These are phyloP conservation scores for Flaveria robusta DNA, from an alignment of 129 eudicot genomes.

Conservation along the genomic window DNA sequence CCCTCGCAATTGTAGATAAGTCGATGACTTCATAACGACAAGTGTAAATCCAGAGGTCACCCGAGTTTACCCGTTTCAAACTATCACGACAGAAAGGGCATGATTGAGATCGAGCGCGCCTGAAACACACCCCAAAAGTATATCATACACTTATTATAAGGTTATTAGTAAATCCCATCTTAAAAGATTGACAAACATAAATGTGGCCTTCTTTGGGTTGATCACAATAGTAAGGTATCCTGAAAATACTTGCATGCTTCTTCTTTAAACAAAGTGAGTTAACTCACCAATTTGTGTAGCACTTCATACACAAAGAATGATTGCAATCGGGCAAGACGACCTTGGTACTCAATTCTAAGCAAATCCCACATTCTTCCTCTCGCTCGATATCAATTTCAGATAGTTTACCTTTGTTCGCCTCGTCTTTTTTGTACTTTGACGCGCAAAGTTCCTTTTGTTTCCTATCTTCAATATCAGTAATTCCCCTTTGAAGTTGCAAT, in stretches of 20 bases:
- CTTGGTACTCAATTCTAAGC: constrained; percentile 69
- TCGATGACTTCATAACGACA: constrained; percentile 50
- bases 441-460: constrained; percentile 71
- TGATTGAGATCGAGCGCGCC: constrained; percentile 76
- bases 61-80: constrained; percentile 61
- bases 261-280: neutral
- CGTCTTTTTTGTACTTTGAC: constrained; percentile 60
- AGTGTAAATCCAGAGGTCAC: constrained; percentile 80
- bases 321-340: constrained; percentile 75
- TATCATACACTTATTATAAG: neutral
- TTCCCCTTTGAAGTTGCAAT: constrained; percentile 79
- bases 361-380: constrained; percentile 90
- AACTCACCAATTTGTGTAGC: constrained; percentile 76
- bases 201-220: too few relatives aligned
- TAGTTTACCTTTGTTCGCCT: constrained; percentile 59
- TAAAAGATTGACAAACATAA: too few relatives aligned
- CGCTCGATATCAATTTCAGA: constrained; percentile 76
- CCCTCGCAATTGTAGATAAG: constrained; percentile 50
- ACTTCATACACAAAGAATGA: constrained; percentile 75
- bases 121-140: constrained; percentile 25
- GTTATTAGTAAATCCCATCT: too few relatives aligned
- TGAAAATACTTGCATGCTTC: too few relatives aligned
- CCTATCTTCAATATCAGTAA: constrained; percentile 73
- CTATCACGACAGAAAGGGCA: constrained; percentile 79
- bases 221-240: too few relatives aligned